phyloP scores from a whole-genome alignment of 2,329 filamentous ascomycete genomes.

The Trichoderma afroharzianum region DNA sequence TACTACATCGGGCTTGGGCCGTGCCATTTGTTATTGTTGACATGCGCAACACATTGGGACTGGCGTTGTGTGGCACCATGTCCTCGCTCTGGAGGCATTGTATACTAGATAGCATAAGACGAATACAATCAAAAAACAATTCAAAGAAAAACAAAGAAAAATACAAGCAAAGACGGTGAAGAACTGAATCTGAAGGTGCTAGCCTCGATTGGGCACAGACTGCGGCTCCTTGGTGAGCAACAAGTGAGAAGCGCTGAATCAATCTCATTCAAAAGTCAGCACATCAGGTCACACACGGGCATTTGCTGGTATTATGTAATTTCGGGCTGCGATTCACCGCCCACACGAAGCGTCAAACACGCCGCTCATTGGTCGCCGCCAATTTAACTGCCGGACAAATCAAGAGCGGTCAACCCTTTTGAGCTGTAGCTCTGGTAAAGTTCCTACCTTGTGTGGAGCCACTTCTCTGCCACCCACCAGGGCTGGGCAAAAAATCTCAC shows the following conservation, averaged over 20 bases:
- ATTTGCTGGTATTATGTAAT: not conserved
- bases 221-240: not conserved
- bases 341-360: not conserved
- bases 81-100: conserved; percentile 1
- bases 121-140: not conserved
- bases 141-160: not conserved
- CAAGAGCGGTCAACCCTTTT: conserved; percentile 6
- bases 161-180: not conserved
- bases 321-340: conserved; percentile 12
- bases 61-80: conserved; percentile 1
- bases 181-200: not conserved
- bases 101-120: not conserved
- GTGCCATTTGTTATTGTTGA: conserved; percentile 1
- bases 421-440: not conserved
- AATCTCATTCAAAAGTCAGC: conserved; percentile 7
- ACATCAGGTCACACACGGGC: conserved; percentile 3
- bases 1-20: not conserved
- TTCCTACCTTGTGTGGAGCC: conserved; percentile 17
- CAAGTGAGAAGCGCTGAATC: not conserved
- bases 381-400: conserved; percentile 15
- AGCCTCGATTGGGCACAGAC: not conserved
- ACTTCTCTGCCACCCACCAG: conserved; percentile 16
- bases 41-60: not conserved
- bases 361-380: not conserved
- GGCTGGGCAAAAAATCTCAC: conserved; percentile 19